Percentiles rank a stretch among this genome's conserved stretches.
Evolutionary conservation across 2,329 filamentous ascomycete genomes (phyloP).

Genomic region (Teratosphaeria pseudoeucalypti): DNA sequence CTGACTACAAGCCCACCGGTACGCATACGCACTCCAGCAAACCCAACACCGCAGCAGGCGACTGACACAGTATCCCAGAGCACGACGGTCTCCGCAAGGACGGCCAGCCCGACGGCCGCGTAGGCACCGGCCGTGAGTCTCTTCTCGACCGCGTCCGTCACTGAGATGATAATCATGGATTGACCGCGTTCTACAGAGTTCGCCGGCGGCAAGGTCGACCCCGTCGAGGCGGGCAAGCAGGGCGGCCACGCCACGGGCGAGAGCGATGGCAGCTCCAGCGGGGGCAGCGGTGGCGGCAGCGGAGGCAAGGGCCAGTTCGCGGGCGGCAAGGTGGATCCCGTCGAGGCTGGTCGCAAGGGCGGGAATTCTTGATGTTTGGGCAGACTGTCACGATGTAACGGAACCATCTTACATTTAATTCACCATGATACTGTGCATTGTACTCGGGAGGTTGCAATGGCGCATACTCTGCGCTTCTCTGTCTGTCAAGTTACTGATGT

Average conservation of each 20-base stretch:
- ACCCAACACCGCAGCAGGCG: neutral
- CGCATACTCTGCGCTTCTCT: no score
- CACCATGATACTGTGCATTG: no score
- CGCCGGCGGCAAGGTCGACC: slow-evolving; percentile 33
- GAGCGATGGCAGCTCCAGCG: slow-evolving; percentile 6
- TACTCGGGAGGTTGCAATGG: no score
- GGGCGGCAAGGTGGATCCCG: slow-evolving; percentile 33
- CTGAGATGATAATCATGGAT: neutral
- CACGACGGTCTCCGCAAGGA: slow-evolving; percentile 34
- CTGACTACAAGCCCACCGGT: slow-evolving; percentile 29
- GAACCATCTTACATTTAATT: neutral
- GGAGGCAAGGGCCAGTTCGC: slow-evolving; percentile 26
- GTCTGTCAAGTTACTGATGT: neutral
- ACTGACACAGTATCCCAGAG: slow-evolving; percentile 18
- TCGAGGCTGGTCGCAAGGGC: slow-evolving; percentile 31
- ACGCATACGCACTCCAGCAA: neutral
- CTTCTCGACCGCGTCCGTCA: neutral
- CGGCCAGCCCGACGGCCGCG: slow-evolving; percentile 32
- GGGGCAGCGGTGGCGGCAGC: slow-evolving; percentile 7
- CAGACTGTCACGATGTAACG: neutral
- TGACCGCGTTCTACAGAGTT: slow-evolving; percentile 20
- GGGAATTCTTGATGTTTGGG: slow-evolving; percentile 10
- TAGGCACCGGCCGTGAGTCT: slow-evolving; percentile 27
- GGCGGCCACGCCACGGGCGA: slow-evolving; percentile 24
- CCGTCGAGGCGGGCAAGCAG: slow-evolving; percentile 30